Evolutionary conservation across 768 basidiomycete genomes (phyloP), one percentile per base, ranked within the genome.

Genomic region (Leccinum incarnatum): DNA sequence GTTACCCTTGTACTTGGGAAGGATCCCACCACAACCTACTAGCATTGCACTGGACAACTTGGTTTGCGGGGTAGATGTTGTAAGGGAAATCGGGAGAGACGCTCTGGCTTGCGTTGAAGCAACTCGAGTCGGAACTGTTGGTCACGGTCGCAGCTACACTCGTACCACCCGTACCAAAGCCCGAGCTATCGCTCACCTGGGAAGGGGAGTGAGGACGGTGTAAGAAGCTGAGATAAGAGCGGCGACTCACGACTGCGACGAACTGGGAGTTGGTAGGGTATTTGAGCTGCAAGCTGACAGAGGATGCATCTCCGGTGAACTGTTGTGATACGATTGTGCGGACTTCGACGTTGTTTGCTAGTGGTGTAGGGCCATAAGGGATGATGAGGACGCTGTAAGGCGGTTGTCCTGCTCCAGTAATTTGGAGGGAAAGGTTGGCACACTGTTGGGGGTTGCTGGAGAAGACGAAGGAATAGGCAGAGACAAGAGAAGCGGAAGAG

Each of bases 111-210:
- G 82, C 27, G 59, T 88, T 76, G 65, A 84, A 91, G 71, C 91
- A 93, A 55, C 79, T 80, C 11, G 77, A 60, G 66, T 88, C 82
- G 47, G 71, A 72, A 1, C 82, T 86, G 10, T 65, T 50, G 27
- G 70, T 68, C 29, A 91, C 88, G 60, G 75, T 78, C 2, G 83
- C 85, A 2, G 83, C 81, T 3, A 83, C 83, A 57, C 86, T 91
- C 1, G 91, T 90, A 4, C 91, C 91, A 6, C 91, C 91, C 0
- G 84, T 76, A 6, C 86, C 90, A 67, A 91, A 91, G 1, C 80
- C 81, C 1, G 76, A 74, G 48, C 69, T 71, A 62, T 88, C 87
- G 67, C 83, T 84, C 62, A 88, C 77, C 86, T 87, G 60, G 23
- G 15, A 40, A 40, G 19, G 7, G 9, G 54, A 37, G 46, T 56